Evolutionary conservation across 305 asterid genomes (phyloP).

Genomic region (Fraxinus platypoda): DNA sequence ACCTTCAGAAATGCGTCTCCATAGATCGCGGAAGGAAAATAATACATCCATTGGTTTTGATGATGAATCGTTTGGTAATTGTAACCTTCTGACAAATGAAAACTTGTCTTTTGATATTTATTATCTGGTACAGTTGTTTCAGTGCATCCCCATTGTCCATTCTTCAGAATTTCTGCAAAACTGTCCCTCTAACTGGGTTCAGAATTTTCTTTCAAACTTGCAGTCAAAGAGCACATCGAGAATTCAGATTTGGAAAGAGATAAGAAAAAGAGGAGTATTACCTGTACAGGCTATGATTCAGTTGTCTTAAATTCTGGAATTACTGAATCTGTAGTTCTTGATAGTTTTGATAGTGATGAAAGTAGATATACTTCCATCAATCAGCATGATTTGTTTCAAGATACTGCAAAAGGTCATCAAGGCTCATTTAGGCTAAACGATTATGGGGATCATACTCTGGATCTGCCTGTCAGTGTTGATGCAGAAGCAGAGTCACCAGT

Average conservation of each 20-base stretch:
- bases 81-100: slow-evolving; percentile 27
- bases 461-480: slow-evolving; percentile 24
- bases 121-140: slow-evolving; percentile 21
- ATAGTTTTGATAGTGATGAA: slow-evolving; percentile 65
- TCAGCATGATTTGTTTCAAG: slow-evolving; percentile 39
- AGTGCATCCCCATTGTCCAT: slow-evolving; percentile 19
- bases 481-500: slow-evolving; percentile 35
- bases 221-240: slow-evolving; percentile 39
- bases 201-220: slow-evolving; percentile 19
- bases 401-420: slow-evolving; percentile 35
- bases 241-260: slow-evolving; percentile 31
- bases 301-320: slow-evolving; percentile 36
- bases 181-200: slow-evolving; percentile 22
- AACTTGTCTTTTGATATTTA: slow-evolving; percentile 12
- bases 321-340: slow-evolving; percentile 50
- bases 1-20: slow-evolving; percentile 25
- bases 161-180: slow-evolving; percentile 11
- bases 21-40: slow-evolving; percentile 36
- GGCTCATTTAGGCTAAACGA: slow-evolving; percentile 23
- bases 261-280: slow-evolving; percentile 26
- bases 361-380: slow-evolving; percentile 13
- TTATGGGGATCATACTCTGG: slow-evolving; percentile 8
- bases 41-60: slow-evolving; percentile 22
- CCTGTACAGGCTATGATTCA: slow-evolving; percentile 33
- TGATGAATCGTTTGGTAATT: slow-evolving; percentile 42